A percentile compares a stretch with the other conserved stretches of the same genome.
These are phyloP conservation scores for Clitopilus hobsonii DNA, from an alignment of 768 basidiomycete genomes.

Conservation along the genomic window DNA sequence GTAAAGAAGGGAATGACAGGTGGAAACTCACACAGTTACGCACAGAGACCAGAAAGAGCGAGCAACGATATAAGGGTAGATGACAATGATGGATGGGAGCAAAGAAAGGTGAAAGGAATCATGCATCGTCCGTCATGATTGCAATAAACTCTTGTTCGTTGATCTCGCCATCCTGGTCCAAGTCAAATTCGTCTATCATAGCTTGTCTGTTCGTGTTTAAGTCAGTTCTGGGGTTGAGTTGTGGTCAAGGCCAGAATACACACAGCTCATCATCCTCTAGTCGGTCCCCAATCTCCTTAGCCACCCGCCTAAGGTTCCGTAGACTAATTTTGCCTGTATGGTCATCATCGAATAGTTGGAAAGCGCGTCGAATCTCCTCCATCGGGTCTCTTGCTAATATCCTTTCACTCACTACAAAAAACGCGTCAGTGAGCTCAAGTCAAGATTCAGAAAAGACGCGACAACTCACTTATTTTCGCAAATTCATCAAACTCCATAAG, in stretches of 20 bases:
- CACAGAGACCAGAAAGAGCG: neutral
- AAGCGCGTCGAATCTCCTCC: slow-evolving; percentile 94
- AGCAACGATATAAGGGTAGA: slow-evolving; percentile 1
- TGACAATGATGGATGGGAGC: neutral
- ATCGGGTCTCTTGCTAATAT: slow-evolving; percentile 93
- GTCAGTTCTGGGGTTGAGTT: neutral
- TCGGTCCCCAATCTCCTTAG: slow-evolving; percentile 93
- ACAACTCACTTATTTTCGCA: slow-evolving; percentile 79
- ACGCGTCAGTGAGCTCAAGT: neutral
- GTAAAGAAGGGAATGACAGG: neutral
- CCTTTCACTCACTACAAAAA: slow-evolving; percentile 41
- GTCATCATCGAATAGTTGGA: slow-evolving; percentile 96
- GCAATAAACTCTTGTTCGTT: slow-evolving; percentile 94
- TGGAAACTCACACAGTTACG: neutral
- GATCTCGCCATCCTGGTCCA: slow-evolving; percentile 98
- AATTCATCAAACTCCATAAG: slow-evolving; percentile 95
- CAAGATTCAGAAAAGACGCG: slow-evolving; percentile 2
- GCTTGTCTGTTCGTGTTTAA: slow-evolving; percentile 65
- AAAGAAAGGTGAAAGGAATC: slow-evolving; percentile 11
- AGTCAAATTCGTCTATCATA: slow-evolving; percentile 99
- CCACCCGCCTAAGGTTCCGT: slow-evolving; percentile 86
- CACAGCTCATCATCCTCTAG: slow-evolving; percentile 96
- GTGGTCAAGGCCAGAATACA: slow-evolving; percentile 27
- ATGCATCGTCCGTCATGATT: slow-evolving; percentile 94
- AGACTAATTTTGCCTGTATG: slow-evolving; percentile 91